A percentile compares a stretch with the other conserved stretches of the same genome.
Conservation (phyloP, 768 basidiomycete species). For the Gymnopilus dilepis region DNA sequence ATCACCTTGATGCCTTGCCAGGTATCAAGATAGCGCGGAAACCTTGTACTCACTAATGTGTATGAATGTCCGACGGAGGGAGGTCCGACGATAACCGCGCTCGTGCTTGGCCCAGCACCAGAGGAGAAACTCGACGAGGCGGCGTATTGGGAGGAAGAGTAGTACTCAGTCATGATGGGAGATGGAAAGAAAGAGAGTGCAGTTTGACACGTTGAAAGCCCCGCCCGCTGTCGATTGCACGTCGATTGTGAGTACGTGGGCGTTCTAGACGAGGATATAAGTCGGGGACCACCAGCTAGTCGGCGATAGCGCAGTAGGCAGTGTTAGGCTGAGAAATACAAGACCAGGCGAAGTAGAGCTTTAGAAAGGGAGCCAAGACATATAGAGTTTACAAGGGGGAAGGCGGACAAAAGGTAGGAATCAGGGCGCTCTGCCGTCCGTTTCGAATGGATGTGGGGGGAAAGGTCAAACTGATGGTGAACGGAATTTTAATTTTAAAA, state of each 20-base stretch:
- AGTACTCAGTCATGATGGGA: neutral
- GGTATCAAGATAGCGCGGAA: neutral
- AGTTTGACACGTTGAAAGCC: neutral
- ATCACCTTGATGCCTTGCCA: neutral
- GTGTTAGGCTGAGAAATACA: neutral
- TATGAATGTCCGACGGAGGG: neutral
- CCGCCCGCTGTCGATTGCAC: neutral
- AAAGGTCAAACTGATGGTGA: neutral
- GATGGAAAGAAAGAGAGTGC: neutral
- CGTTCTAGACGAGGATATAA: neutral
- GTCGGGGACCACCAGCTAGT: neutral
- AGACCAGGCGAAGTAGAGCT: neutral
- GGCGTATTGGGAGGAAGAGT: neutral
- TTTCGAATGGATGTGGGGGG: neutral
- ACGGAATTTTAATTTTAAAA: neutral
- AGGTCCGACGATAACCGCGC: neutral
- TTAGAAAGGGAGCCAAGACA: too few species aligned
- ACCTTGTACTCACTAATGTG: neutral
- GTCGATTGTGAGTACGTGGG: neutral
- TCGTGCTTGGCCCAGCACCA: neutral
- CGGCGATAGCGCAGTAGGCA: neutral
- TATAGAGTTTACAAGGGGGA: too few species aligned
- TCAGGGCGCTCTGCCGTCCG: neutral
- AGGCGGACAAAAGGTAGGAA: neutral
- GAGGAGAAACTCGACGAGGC: neutral